phyloP scores from a whole-genome alignment of 2,329 filamentous ascomycete genomes.

The Ophiostoma himal-ulmi region DNA sequence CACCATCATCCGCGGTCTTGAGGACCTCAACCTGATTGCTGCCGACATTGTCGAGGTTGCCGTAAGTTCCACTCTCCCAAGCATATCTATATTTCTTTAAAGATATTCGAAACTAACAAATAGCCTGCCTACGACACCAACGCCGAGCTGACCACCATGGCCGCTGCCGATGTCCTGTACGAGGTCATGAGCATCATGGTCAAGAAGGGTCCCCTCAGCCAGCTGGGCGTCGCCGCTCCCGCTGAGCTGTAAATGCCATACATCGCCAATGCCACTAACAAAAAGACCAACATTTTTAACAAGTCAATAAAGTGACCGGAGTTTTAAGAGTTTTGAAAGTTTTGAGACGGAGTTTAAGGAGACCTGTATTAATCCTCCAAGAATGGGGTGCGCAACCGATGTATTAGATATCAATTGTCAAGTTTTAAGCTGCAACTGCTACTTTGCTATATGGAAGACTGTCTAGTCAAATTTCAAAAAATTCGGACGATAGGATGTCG shows the following conservation, averaged over 20 bases:
- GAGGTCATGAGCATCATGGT: slow-evolving; percentile 81
- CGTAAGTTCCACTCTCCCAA: background rate
- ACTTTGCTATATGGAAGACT: background rate
- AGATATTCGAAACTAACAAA: slow-evolving; percentile 23
- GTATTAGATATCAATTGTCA: slow-evolving; percentile 7
- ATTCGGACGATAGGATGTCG: background rate
- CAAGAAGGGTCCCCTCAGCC: slow-evolving; percentile 65
- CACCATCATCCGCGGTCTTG: slow-evolving; percentile 63
- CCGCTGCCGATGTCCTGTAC: slow-evolving; percentile 63
- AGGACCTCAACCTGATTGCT: slow-evolving; percentile 62
- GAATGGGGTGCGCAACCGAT: background rate
- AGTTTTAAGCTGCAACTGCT: background rate
- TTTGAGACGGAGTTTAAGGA: slow-evolving; percentile 2
- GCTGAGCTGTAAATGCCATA: slow-evolving; percentile 11
- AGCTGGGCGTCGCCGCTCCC: slow-evolving; percentile 1
- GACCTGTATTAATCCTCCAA: slow-evolving; percentile 1
- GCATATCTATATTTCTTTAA: background rate
- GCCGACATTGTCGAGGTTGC: slow-evolving; percentile 71
- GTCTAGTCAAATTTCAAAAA: background rate
- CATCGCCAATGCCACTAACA: background rate
- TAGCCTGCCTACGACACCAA: slow-evolving; percentile 64
- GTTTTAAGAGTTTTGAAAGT: background rate
- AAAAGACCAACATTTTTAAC: background rate
- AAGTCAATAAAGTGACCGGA: background rate
- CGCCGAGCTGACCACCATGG: slow-evolving; percentile 68